Base-by-base conservation (phyloP, 2,329 filamentous ascomycete genomes). In the Trichocomaceae sp. region DNA sequence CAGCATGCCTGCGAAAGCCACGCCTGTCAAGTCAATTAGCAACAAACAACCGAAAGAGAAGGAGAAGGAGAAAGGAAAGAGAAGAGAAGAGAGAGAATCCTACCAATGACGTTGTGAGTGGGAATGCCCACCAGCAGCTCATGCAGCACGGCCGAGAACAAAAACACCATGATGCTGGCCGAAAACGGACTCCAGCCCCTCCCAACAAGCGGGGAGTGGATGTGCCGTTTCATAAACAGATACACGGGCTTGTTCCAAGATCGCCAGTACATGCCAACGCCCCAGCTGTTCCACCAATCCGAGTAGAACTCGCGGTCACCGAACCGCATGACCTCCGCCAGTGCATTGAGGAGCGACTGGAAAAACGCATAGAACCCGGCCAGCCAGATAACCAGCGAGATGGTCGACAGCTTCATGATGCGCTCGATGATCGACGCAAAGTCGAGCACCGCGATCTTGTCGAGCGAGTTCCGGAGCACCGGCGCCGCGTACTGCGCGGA, bases 201-300 rank as follows among this genome's bases (percentile, higher is more conserved):
- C 0, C 88, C 89, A 31, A 95, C 79, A 59, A 99, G 79, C 1
- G 93, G 93, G 39, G 86, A 86, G 74, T 93, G 97, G 50, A 99
- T 84, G 69, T 99, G 93, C 37, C 93, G 80, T 65, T 89, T 91
- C 85, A 99, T 97, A 72, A 96, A 99, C 56, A 90, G 86, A 66
- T 95, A 95, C 5, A 99, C 92, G 0, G 93, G 93, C 69, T 95
- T 95, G 75, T 99, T 99, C 93, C 93, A 99, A 0, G 86, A 88
- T 20, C 91, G 84, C 92, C 92, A 96, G 76, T 99, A 99, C 4
- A 81, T 81, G 33, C 91, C 88, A 6, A 97, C 78, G 61, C 85
- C 90, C 53, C 85, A 84, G 60, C 85, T 89, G 67, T 99, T 99
- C 93, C 93, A 99, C 93, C 93, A 99, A 66, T 96, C 90, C 37